Evolutionary conservation across 2,329 filamentous ascomycete genomes (phyloP), one percentile per base, ranked within the genome.

Genomic region (Trematosphaeria pertusa): DNA sequence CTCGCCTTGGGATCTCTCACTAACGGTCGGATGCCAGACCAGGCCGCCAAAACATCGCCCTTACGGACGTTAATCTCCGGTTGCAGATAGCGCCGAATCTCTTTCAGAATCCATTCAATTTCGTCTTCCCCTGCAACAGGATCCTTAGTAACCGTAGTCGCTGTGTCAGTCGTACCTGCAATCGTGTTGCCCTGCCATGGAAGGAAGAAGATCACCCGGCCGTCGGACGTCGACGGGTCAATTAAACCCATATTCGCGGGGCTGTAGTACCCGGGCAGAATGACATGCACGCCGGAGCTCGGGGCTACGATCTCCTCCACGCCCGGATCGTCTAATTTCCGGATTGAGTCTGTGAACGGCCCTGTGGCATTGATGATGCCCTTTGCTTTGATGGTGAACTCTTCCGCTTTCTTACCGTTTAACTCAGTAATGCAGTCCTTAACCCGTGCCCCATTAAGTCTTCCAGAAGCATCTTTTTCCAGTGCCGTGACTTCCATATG

Each of bases 181-280:
- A 95, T 94, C 11, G 90, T 95, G 75, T 94, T 94, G 37, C 90
- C 90, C 75, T 95, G 90, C 91, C 91, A 95, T 17, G 91, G 91
- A 31, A 95, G 80, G 80, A 96, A 95, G 83, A 95, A 95, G 65
- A 95, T 93, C 38, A 95, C 91, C 68, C 91, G 84, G 15, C 91
- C 91, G 65, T 95, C 91, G 1, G 90, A 95, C 2, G 91, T 94
- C 31, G 85, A 85, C 4, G 91, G 90, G 63, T 96, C 91, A 61
- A 95, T 89, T 31, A 95, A 79, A 51, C 91, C 91, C 89, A 95
- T 94, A 65, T 91, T 87, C 15, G 86, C 81, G 33, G 90, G 90
- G 61, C 87, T 89, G 78, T 88, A 94, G 76, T 94, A 95, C 37
- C 90, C 90, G 17, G 91, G 91, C 2, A 96, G 83, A 55, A 95